phyloP scores from a whole-genome alignment of 805 yeast species.

The Brettanomyces nanus region DNA sequence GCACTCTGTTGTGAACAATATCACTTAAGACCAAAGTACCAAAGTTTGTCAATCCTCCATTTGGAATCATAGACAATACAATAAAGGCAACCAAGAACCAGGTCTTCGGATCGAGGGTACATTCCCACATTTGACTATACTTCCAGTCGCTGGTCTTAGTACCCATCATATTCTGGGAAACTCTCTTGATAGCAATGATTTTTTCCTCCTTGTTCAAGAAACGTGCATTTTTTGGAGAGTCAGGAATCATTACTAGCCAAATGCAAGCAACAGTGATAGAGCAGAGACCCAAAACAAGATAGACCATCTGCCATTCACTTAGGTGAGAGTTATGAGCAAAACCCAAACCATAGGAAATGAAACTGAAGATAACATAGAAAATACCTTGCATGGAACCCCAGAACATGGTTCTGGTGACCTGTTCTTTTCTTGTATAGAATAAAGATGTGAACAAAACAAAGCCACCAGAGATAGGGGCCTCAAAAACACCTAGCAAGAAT shows the following conservation, averaged over 20 bases:
- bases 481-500: constrained; percentile 28
- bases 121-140: constrained; percentile 14
- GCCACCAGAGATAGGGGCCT: constrained; percentile 28
- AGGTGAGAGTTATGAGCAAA: constrained; percentile 19
- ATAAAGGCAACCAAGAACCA: constrained; percentile 15
- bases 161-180: constrained; percentile 24
- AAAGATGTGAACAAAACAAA: constrained; percentile 21
- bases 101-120: constrained; percentile 17
- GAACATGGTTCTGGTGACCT: constrained; percentile 24
- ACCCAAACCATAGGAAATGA: constrained; percentile 25
- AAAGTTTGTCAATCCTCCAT: constrained; percentile 24
- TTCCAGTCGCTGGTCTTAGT: constrained; percentile 23
- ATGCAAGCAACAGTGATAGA: constrained; percentile 30
- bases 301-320: constrained; percentile 29
- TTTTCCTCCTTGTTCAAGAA: constrained; percentile 33
- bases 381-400: constrained; percentile 21
- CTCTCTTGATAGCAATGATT: constrained; percentile 19
- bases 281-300: constrained; percentile 47
- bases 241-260: constrained; percentile 29
- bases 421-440: constrained; percentile 28
- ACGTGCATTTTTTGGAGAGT: constrained; percentile 37
- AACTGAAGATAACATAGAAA: constrained; percentile 22
- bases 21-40: constrained; percentile 18
- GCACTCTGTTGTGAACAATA: constrained; percentile 13
- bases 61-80: constrained; percentile 21